A percentile compares a stretch with the other conserved stretches of the same genome.
Evolutionary conservation across 192 early-diverging fungal genomes (phyloP).

Genomic region (Haplosporangium gracile): DNA sequence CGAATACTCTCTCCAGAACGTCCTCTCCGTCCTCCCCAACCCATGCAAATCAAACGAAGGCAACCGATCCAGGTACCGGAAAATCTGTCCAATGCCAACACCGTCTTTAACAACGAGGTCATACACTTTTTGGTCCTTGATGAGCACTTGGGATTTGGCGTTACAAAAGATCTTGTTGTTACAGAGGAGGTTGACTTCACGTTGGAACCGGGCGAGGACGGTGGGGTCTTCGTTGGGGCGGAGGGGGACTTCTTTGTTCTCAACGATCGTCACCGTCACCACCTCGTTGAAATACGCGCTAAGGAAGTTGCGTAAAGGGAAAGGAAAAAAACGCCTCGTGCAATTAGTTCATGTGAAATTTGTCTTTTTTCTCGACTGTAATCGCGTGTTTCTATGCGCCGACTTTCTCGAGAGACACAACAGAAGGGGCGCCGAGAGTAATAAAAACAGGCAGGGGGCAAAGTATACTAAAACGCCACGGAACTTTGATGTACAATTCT

Average conservation of each 20-base stretch:
- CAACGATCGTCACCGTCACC: conserved; percentile 45
- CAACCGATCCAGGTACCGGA: conserved; percentile 57
- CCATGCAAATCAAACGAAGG: conserved; percentile 57
- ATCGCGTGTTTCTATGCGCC: background rate
- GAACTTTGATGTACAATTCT: too few species aligned
- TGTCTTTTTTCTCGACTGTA: too few species aligned
- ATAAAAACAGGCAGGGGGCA: background rate
- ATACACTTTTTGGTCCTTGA: conserved; percentile 49
- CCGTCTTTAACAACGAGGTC: conserved; percentile 57
- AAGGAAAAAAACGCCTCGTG: background rate
- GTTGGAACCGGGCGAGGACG: conserved; percentile 52
- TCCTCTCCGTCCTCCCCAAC: conserved; percentile 46
- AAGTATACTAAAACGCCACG: too few species aligned
- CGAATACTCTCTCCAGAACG: conserved; percentile 60
- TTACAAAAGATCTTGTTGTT: conserved; percentile 58
- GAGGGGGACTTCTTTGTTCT: conserved; percentile 39
- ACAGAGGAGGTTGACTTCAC: conserved; percentile 60
- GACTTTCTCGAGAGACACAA: background rate
- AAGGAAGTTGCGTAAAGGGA: background rate
- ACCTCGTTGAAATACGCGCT: conserved; percentile 61
- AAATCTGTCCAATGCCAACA: conserved; percentile 61
- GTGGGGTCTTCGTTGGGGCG: conserved; percentile 19
- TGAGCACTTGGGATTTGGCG: conserved; percentile 54
- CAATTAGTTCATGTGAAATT: background rate
- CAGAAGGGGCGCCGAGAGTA: background rate